A percentile compares a stretch with the other conserved stretches of the same genome.
Conservation (phyloP, 2,329 filamentous ascomycete genomes). For the Acrocalymma vagum region DNA sequence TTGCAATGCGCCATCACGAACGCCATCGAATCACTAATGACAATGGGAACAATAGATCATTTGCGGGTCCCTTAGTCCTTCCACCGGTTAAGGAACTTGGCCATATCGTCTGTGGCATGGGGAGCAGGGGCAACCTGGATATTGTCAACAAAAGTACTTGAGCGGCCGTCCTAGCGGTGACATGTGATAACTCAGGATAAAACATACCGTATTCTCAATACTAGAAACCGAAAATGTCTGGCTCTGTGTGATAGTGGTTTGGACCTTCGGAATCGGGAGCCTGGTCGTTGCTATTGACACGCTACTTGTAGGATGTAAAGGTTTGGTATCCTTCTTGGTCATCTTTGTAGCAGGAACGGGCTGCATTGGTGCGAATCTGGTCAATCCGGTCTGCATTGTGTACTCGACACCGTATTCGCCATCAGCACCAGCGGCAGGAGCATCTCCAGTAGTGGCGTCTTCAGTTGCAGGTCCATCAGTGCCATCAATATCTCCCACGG, state of each 20-base stretch:
- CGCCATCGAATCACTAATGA: too few species aligned
- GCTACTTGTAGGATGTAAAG: slow-evolving; percentile 64
- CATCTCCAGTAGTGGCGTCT: slow-evolving; percentile 30
- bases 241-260: slow-evolving; percentile 61
- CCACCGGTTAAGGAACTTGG: slow-evolving; percentile 66
- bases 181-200: not conserved
- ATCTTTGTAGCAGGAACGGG: slow-evolving; percentile 67
- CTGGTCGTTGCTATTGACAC: slow-evolving; percentile 61
- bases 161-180: too few species aligned
- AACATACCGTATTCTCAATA: slow-evolving; percentile 67
- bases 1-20: too few species aligned
- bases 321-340: slow-evolving; percentile 59
- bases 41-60: too few species aligned
- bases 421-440: slow-evolving; percentile 31
- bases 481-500: slow-evolving; percentile 28
- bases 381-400: slow-evolving; percentile 63
- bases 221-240: slow-evolving; percentile 61
- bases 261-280: slow-evolving; percentile 53
- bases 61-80: too few species aligned
- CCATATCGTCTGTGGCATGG: slow-evolving; percentile 62
- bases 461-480: slow-evolving; percentile 37
- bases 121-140: slow-evolving; percentile 63
- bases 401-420: slow-evolving; percentile 58
- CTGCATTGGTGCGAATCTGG: slow-evolving; percentile 69
- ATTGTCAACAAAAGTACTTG: slow-evolving; percentile 24